A percentile compares a stretch with the other conserved stretches of the same genome.
Evolutionary conservation across 2,329 filamentous ascomycete genomes (phyloP).

Genomic region (Colletotrichum sublineola): DNA sequence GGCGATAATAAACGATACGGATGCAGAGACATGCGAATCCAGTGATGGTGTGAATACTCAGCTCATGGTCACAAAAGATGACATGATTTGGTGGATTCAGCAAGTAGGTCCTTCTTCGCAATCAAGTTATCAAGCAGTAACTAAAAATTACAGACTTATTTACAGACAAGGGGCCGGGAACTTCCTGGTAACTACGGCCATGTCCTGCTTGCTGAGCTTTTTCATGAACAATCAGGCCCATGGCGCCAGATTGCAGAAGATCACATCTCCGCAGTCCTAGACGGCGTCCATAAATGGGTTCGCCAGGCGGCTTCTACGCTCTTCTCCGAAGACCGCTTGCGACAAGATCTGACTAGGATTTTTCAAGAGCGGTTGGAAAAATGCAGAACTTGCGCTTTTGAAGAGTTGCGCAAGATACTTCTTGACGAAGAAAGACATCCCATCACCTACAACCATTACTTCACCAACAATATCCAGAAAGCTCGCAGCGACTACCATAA

Average conservation of each 20-base stretch:
- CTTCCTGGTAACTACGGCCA: conserved; percentile 73
- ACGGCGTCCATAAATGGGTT: conserved; percentile 14
- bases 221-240: conserved; percentile 67
- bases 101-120: conserved; percentile 8
- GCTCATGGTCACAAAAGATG: conserved; percentile 40
- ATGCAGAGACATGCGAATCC: background rate
- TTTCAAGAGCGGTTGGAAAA: conserved; percentile 6
- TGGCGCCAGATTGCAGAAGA: conserved; percentile 56
- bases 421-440: conserved; percentile 53
- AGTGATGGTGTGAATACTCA: conserved; percentile 12
- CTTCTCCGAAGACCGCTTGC: conserved; percentile 18
- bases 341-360: background rate
- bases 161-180: conserved; percentile 55
- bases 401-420: conserved; percentile 22
- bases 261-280: conserved; percentile 5
- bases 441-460: conserved; percentile 67
- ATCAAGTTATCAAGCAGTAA: conserved; percentile 49
- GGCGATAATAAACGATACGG: conserved; percentile 47
- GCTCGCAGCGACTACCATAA: conserved; percentile 40
- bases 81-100: conserved; percentile 8
- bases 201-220: conserved; percentile 69
- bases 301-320: background rate
- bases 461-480: conserved; percentile 54
- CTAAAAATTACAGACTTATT: background rate
- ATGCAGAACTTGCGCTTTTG: background rate